Base-by-base conservation (phyloP, 2,329 filamentous ascomycete species). In the Fusarium piperis region DNA sequence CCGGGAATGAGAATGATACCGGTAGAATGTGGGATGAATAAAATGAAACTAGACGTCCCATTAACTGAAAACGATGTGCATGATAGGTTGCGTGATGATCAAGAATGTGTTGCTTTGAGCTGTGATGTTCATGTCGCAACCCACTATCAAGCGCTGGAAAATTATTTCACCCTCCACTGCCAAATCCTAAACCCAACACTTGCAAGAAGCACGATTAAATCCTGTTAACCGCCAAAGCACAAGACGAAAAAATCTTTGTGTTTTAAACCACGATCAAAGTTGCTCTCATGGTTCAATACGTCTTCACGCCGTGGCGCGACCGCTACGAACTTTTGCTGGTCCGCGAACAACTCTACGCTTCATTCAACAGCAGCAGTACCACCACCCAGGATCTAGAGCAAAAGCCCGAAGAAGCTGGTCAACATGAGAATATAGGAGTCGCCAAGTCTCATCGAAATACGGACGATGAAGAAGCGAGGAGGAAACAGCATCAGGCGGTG, bases 271-370 rank as follows among this genome's bases (percentile, higher is more conserved):
- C 10, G 12, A n/a, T 32, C 6, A 2, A 9, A 12, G 3, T 10
- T 11, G 4, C 26, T 18, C 18, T 11, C 41, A 93, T 92, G 90
- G 89, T 92, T 30, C 89, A 91, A 77, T 93, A 93, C 81, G 86
- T 91, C 69, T 90, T 92, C 76, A 94, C 92, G 61, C 92, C 92
- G 35, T 94, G 92, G 92, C 90, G 91, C 71, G 83, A 88, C 79
- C 87, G 85, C 61, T 78, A 82, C 64, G 92, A 94, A 78, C 88
- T 95, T 67, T 85, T 94, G 64, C 80, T 83, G 55, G 88, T 94
- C 60, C 88, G 92, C 67, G 79, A 83, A 59, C 87, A 91, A 73
- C 87, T 95, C 73, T 94, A 93, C 79, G 75, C 72, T 58, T 62
- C 62, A 61, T 62, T 68, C 36, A 65, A 66, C 46, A 55, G 62